Evolutionary conservation across 225 moss, liverwort and hornwort genomes (phyloP), one percentile per base, ranked within the genome.

Genomic region (Antitrichia curtipendula): DNA sequence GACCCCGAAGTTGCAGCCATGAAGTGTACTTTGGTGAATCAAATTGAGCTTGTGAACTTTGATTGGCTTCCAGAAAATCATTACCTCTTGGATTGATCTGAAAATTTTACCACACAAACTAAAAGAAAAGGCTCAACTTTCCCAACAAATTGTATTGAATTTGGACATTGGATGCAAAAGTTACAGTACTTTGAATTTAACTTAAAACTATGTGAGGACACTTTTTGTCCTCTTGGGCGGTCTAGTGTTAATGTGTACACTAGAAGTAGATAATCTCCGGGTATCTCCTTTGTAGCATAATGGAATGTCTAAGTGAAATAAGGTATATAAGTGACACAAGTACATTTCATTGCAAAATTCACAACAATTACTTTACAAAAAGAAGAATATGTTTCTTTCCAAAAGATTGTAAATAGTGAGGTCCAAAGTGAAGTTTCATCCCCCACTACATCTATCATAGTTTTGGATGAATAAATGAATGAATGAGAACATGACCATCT

Each of bases 221-320:
- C n/a, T n/a, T n/a, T n/a, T n/a, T n/a, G n/a, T n/a, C n/a, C n/a
- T n/a, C n/a, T n/a, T n/a, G n/a, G n/a, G n/a, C n/a, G n/a, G n/a
- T n/a, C n/a, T n/a, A n/a, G n/a, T n/a, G n/a, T n/a, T n/a, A 11
- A 6, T 69, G 7, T 40, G 0, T 12, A 23, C 7, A 7, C 1
- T 0, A 66, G 2, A 66, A 4, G 66, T 66, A 4, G 12, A 66
- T 66, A 21, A n/a, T 66, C 21, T 24, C 2, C 13, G 1, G 4
- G 7, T 40, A 13, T 8, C 13, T 69, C 18, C 8, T 1, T 69
- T 40, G 3, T 8, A 24, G 40, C 0, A 1, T 40, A 25, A 40
- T 40, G 22, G 23, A 68, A 68, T 0, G 2, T 13, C 38, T 4
- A 68, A 40, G 4, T 69, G 24, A 69, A 38, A 40, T 4, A 68